phyloP scores from a whole-genome alignment of 2,329 filamentous ascomycete species.

The Graphilbum fragrans region DNA sequence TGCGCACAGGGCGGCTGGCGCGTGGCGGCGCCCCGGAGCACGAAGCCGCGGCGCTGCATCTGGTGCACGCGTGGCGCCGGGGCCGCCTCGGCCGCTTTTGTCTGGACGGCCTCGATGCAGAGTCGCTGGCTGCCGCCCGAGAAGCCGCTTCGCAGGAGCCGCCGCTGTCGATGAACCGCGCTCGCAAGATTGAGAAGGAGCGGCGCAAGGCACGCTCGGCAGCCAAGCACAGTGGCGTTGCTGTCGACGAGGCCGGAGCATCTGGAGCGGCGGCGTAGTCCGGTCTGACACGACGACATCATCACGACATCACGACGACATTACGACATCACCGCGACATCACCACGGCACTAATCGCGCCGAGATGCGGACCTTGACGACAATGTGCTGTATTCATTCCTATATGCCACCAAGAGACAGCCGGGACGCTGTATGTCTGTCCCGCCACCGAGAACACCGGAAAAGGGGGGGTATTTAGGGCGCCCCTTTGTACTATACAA shows the following conservation, averaged over 20 bases:
- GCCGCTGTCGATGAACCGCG: conserved; percentile 53
- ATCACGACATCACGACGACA: no score
- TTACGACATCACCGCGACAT: no score
- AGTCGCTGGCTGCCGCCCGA: conserved; percentile 38
- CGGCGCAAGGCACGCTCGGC: conserved; percentile 27
- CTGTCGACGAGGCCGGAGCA: background rate
- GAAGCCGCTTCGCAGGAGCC: conserved; percentile 30
- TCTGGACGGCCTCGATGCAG: conserved; percentile 61
- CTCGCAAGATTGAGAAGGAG: conserved; percentile 53
- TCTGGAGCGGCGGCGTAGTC: no score
- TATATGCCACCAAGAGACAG: no score
- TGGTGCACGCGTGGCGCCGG: conserved; percentile 70
- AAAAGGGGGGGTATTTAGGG: no score
- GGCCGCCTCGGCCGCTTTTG: conserved; percentile 67
- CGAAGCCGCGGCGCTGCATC: conserved; percentile 64
- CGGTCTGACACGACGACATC: no score
- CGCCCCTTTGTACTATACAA: no score
- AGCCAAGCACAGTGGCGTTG: conserved; percentile 13
- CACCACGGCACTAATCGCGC: no score
- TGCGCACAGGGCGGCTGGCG: conserved; percentile 61
- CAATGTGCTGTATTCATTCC: no score
- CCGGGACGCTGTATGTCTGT: no score
- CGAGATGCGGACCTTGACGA: no score
- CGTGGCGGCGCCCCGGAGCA: conserved; percentile 60
- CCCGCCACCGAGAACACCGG: no score